Conservation (phyloP, 345 rosid genomes). For the Eucalyptus coolabah region DNA sequence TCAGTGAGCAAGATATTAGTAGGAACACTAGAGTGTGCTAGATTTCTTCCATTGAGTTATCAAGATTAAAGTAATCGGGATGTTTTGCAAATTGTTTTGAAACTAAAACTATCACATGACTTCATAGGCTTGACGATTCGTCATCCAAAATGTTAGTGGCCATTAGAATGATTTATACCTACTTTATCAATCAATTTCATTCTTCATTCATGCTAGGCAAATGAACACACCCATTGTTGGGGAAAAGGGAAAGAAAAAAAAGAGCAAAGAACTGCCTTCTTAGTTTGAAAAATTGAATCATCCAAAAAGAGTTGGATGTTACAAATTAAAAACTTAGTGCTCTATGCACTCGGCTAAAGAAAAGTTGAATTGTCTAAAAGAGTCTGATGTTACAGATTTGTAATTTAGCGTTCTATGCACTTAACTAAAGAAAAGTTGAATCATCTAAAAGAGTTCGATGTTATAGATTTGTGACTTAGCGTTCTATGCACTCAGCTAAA, state of each 20-base stretch:
- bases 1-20: not conserved
- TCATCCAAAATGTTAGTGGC: not conserved
- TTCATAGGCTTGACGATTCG: not conserved
- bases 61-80: not conserved
- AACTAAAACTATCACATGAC: not conserved
- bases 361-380: not conserved
- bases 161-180: not conserved
- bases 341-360: not conserved
- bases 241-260: not conserved
- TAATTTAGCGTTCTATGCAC: too few relatives aligned
- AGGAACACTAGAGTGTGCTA: not conserved
- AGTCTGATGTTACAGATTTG: too few relatives aligned
- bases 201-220: not conserved
- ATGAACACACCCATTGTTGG: not conserved
- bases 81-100: not conserved
- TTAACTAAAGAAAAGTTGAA: not conserved
- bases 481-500: too few relatives aligned
- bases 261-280: not conserved
- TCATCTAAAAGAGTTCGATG: too few relatives aligned
- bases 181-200: not conserved
- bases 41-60: not conserved
- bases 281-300: not conserved
- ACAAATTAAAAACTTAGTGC: accelerated
- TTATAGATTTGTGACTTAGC: too few relatives aligned
- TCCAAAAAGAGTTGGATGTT: not conserved